phyloP scores from a whole-genome alignment of 345 rosid genomes.

The Gossypioides kirkii region DNA sequence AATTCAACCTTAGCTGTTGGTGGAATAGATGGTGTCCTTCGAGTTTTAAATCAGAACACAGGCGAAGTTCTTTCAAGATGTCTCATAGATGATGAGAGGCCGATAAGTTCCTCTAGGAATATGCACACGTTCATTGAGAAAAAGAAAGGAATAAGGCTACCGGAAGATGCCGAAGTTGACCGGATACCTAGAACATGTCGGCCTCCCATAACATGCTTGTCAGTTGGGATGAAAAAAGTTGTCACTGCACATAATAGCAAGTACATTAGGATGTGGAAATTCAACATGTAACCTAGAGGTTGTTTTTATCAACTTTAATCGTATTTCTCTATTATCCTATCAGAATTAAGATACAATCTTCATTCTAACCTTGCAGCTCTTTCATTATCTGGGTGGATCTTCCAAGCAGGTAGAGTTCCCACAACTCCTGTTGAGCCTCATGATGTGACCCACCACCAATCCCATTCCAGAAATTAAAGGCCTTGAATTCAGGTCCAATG shows the following conservation, averaged over 20 bases:
- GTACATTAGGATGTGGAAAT: slow-evolving; percentile 65
- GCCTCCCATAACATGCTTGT: slow-evolving; percentile 71
- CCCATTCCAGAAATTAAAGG: too few relatives aligned
- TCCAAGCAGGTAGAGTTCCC: background rate
- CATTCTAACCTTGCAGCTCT: background rate
- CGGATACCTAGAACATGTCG: slow-evolving; percentile 46
- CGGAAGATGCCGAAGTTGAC: slow-evolving; percentile 33
- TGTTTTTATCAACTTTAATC: background rate
- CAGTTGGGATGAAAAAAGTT: slow-evolving; percentile 77
- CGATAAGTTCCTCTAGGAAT: slow-evolving; percentile 22
- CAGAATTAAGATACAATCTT: background rate
- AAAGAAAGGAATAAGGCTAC: slow-evolving; percentile 44
- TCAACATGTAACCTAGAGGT: slow-evolving; percentile 18
- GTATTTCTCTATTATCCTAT: background rate
- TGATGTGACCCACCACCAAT: too few relatives aligned
- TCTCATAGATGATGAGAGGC: slow-evolving; percentile 32
- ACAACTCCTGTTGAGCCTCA: too few relatives aligned
- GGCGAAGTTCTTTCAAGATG: slow-evolving; percentile 56
- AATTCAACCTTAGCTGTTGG: slow-evolving; percentile 55
- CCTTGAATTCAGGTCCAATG: background rate
- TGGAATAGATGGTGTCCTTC: slow-evolving; percentile 85
- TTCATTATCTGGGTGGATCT: background rate
- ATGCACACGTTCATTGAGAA: slow-evolving; percentile 30
- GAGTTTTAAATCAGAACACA: slow-evolving; percentile 58
- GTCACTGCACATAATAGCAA: slow-evolving; percentile 65